Percentiles rank a stretch among this genome's conserved stretches.
phyloP scores from a whole-genome alignment of 805 yeast species.

The Candida germanica region DNA sequence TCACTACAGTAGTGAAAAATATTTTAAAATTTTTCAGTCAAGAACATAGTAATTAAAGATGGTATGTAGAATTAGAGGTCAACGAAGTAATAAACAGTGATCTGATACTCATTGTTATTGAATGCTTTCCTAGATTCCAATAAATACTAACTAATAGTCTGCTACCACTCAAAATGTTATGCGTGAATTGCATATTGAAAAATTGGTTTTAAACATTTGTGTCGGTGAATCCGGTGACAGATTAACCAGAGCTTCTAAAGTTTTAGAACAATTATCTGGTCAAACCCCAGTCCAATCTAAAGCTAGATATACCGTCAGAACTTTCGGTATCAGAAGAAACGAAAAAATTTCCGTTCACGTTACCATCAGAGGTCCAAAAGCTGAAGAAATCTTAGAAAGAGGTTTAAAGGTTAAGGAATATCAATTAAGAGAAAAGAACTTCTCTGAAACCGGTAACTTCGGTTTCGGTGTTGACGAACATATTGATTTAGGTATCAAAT shows the following conservation, averaged over 20 bases:
- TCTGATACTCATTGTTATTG: no score
- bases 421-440: conserved; percentile 92
- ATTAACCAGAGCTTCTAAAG: conserved; percentile 99
- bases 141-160: conserved; percentile 16
- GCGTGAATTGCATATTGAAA: conserved; percentile 99
- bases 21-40: conserved; percentile 7
- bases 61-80: conserved; percentile 7
- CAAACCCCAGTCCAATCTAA: conserved; percentile 99
- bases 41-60: conserved; percentile 7
- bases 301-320: conserved; percentile 99
- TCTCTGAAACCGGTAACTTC: conserved; percentile 99
- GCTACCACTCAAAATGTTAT: conserved; percentile 75
- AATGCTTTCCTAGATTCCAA: no score
- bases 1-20: no score
- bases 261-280: conserved; percentile 99
- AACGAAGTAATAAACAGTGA: no score
- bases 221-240: conserved; percentile 99
- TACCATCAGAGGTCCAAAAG: conserved; percentile 98
- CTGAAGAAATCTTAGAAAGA: conserved; percentile 95
- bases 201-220: conserved; percentile 98
- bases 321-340: conserved; percentile 99
- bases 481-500: conserved; percentile 99
- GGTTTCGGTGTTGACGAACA: conserved; percentile 99
- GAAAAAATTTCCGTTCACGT: conserved; percentile 99
- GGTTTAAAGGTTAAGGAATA: conserved; percentile 99